Conservation (phyloP, 306 rosid species). For the Quercus agrifolia region DNA sequence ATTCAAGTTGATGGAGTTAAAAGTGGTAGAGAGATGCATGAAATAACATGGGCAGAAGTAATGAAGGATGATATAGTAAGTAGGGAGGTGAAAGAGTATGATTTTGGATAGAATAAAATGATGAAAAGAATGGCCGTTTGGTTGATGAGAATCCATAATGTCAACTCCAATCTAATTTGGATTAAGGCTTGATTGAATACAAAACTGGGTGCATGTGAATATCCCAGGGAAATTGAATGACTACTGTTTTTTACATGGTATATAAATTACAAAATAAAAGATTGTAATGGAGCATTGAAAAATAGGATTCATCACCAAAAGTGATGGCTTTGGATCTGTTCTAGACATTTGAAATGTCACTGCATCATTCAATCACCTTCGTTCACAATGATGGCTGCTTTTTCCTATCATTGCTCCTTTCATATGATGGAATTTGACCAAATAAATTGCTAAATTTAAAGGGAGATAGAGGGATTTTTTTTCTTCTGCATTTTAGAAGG, state of each 20-base stretch:
- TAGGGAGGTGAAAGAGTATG: background rate
- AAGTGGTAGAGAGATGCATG: background rate
- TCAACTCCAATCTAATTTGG: background rate
- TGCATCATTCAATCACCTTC: background rate
- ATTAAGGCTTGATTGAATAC: background rate
- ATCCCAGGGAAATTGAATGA: background rate
- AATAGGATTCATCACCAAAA: background rate
- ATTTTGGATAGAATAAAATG: background rate
- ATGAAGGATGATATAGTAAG: background rate
- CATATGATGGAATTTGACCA: too few species aligned
- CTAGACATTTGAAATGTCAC: background rate
- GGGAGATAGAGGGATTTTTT: too few species aligned
- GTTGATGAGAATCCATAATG: background rate
- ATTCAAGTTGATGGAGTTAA: background rate
- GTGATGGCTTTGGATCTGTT: background rate
- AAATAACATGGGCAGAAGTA: background rate
- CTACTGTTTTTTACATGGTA: background rate
- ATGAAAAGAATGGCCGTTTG: background rate
- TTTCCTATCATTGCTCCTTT: too few species aligned
- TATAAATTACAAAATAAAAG: background rate
- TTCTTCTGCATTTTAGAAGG: too few species aligned
- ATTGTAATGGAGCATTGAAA: background rate
- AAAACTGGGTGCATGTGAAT: background rate
- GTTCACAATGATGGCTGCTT: background rate
- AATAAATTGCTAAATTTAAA: too few species aligned